Evolutionary conservation across 805 yeast species (phyloP), one percentile per base, ranked within the genome.

Genomic region (Candida andamanensis): DNA sequence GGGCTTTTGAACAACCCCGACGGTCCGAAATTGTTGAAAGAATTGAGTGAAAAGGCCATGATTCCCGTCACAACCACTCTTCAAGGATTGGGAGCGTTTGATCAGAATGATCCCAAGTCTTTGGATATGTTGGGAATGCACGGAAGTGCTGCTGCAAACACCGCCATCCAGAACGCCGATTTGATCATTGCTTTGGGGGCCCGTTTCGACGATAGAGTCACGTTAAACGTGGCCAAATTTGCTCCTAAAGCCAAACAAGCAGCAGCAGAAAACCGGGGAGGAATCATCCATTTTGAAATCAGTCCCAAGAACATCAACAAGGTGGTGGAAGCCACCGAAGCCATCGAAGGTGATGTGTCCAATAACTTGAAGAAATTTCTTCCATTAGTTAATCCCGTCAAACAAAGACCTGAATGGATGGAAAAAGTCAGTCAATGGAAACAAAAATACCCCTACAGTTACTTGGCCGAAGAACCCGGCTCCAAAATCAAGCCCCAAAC

Each of bases 81-180:
- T 36, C 97, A 89, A 63, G 97, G 84, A 36, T 72, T 92, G 43
- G 98, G 98, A 48, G 84, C 94, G 6, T 92, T 80, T 52, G 96
- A 92, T 63, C 97, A 92, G 67, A 74, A 71, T 41, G 95, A 89
- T 62, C 80, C 79, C 44, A 86, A 87, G 60, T 81, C 96, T 16
- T 64, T 92, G 45, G 96, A 90, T 60, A 86, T 92, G 94, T 74
- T 92, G 46, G 98, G 98, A 50, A 92, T 92, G 98, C 98, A 92
- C 63, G 98, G 98, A 44, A 74, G 80, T 40, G 96, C 87, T 30
- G 86, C 87, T 49, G 98, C 98, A 47, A 92, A 92, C 71, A 58
- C 83, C 52, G 94, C 97, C 32, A 81, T 92, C 47, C 98, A 92
- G 68, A 71, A 78, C 38, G 95, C 97, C 24, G 98, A 92, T 62